Evolutionary conservation across 805 yeast genomes (phyloP).

Genomic region (Zygosaccharomyces rouxii): DNA sequence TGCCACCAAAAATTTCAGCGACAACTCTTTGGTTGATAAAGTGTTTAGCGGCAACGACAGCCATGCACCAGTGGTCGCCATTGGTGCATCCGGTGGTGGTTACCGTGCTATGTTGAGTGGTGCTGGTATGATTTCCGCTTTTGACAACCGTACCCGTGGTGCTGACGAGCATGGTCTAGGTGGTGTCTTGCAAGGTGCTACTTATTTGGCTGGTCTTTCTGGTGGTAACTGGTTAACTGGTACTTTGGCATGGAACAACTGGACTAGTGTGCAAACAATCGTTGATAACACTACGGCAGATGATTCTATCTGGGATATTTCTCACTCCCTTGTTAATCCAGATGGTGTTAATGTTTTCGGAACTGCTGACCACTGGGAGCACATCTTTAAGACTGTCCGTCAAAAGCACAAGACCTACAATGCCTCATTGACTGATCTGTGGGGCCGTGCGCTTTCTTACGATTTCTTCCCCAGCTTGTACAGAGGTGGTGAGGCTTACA

Average conservation of each 20-base stretch:
- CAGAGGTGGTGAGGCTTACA: slow-evolving; percentile 60
- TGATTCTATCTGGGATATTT: slow-evolving; percentile 64
- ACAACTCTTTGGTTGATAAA: slow-evolving; percentile 16
- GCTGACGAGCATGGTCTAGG: slow-evolving; percentile 58
- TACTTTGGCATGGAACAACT: slow-evolving; percentile 64
- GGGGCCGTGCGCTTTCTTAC: slow-evolving; percentile 74
- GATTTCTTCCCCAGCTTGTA: slow-evolving; percentile 62
- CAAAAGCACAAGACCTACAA: slow-evolving; percentile 42
- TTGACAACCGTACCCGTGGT: slow-evolving; percentile 66
- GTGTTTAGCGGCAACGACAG: slow-evolving; percentile 21
- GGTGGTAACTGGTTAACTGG: slow-evolving; percentile 86
- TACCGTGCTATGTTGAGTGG: slow-evolving; percentile 84
- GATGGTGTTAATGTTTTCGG: slow-evolving; percentile 58
- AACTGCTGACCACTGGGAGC: slow-evolving; percentile 51
- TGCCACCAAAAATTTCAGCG: slow-evolving; percentile 23
- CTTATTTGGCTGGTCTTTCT: slow-evolving; percentile 72
- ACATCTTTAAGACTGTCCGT: slow-evolving; percentile 48
- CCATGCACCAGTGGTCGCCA: slow-evolving; percentile 42
- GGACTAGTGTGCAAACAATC: slow-evolving; percentile 64
- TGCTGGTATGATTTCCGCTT: slow-evolving; percentile 76
- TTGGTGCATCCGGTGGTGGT: slow-evolving; percentile 82
- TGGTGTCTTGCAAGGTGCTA: slow-evolving; percentile 66
- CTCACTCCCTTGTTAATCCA: slow-evolving; percentile 56
- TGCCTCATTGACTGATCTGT: slow-evolving; percentile 64
- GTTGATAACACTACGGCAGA: slow-evolving; percentile 34